phyloP scores from a whole-genome alignment of 2,329 filamentous ascomycete genomes.

The Paecilomyces sp. region DNA sequence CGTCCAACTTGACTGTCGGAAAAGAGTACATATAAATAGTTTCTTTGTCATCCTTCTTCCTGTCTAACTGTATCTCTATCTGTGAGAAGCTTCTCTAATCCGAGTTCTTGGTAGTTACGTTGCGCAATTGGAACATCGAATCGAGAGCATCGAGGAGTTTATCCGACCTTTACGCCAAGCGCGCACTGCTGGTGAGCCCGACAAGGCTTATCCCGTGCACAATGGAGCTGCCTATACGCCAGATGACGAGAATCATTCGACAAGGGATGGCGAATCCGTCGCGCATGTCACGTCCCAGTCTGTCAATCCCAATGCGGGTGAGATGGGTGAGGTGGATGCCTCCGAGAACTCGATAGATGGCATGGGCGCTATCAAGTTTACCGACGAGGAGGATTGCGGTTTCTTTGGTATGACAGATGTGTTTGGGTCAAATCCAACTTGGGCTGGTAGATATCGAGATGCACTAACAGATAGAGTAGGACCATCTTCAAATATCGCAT shows the following conservation, averaged over 20 bases:
- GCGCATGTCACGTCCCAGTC: neutral
- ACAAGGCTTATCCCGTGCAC: constrained; percentile 1
- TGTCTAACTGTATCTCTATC: neutral
- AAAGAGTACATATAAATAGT: constrained; percentile 4
- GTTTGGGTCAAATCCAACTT: neutral
- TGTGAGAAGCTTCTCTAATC: neutral
- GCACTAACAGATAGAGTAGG: constrained; percentile 12
- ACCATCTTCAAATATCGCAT: constrained; percentile 37
- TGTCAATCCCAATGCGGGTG: neutral
- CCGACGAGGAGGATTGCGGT: constrained; percentile 25
- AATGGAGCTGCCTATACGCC: neutral
- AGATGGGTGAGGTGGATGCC: constrained; percentile 3
- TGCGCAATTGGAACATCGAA: constrained; percentile 6
- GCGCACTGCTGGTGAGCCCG: neutral
- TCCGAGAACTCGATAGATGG: constrained; percentile 17
- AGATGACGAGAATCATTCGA: neutral
- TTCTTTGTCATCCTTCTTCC: too few species aligned
- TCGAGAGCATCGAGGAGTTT: constrained; percentile 7
- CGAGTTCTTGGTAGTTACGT: constrained; percentile 5
- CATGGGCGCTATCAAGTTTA: constrained; percentile 23
- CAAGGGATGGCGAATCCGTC: neutral
- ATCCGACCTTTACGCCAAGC: constrained; percentile 4
- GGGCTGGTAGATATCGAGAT: neutral
- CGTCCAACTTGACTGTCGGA: constrained; percentile 7
- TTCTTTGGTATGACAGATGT: constrained; percentile 21